A percentile compares a stretch with the other conserved stretches of the same genome.
phyloP scores from a whole-genome alignment of 768 basidiomycete species.

The Pulveroboletus sp. region DNA sequence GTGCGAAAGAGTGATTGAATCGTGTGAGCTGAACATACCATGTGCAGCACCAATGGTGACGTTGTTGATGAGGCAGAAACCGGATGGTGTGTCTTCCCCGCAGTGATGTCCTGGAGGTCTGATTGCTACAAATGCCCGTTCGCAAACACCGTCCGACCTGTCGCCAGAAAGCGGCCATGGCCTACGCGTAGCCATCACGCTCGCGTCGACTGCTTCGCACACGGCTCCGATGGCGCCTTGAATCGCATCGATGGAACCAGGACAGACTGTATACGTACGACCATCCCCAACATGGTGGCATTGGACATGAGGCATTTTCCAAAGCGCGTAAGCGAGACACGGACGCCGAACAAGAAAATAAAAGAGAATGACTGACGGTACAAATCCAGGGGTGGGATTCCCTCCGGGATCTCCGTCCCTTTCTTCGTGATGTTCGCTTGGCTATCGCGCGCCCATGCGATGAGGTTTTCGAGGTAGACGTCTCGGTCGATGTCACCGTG shows the following conservation, averaged over 20 bases:
- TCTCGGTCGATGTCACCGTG: constrained; percentile 65
- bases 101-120: constrained; percentile 95
- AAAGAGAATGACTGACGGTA: constrained; percentile 52
- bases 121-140: constrained; percentile 76
- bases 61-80: constrained; percentile 97
- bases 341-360: neutral
- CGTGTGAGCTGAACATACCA: constrained; percentile 42
- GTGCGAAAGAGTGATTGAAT: neutral
- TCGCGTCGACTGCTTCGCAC: constrained; percentile 81
- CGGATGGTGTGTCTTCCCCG: constrained; percentile 82
- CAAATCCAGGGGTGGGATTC: constrained; percentile 71
- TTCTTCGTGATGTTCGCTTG: constrained; percentile 54
- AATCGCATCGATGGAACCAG: constrained; percentile 69
- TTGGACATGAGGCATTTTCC: neutral
- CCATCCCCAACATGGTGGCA: too few relatives aligned
- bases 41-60: constrained; percentile 88
- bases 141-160: constrained; percentile 10
- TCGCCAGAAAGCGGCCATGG: constrained; percentile 5
- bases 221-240: constrained; percentile 78
- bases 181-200: constrained; percentile 35
- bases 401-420: constrained; percentile 71
- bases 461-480: constrained; percentile 60
- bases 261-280: constrained; percentile 53
- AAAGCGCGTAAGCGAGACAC: neutral
- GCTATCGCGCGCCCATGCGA: constrained; percentile 59